These are phyloP conservation scores for Pseudopithomyces maydicus DNA, from an alignment of 2,329 filamentous ascomycete genomes.

Conservation along the genomic window DNA sequence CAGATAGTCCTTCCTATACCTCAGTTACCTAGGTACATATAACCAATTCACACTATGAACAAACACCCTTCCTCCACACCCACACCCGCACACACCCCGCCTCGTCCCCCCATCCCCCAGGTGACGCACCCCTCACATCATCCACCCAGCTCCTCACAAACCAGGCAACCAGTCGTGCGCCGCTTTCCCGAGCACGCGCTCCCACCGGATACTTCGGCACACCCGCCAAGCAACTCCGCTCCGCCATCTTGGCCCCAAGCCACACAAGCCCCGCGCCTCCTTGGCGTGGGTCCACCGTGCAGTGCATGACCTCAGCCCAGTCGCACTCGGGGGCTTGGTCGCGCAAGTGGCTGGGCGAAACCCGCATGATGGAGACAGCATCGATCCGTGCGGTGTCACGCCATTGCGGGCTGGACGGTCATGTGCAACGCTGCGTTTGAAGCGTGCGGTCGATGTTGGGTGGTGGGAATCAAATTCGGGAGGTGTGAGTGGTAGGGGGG, in stretches of 20 bases:
- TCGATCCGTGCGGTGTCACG: too few relatives aligned
- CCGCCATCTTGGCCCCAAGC: constrained; percentile 3
- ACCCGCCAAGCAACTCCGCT: not conserved
- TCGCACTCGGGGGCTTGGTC: not conserved
- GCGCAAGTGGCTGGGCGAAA: not conserved
- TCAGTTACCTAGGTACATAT: not conserved
- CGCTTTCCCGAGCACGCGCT: not conserved
- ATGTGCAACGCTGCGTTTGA: too few relatives aligned
- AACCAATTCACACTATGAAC: too few relatives aligned
- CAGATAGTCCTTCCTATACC: not conserved
- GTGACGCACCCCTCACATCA: too few relatives aligned
- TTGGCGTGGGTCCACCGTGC: not conserved
- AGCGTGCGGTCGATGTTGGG: too few relatives aligned
- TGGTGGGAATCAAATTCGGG: too few relatives aligned
- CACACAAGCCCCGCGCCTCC: not conserved
- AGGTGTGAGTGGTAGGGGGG: too few relatives aligned
- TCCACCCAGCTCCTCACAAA: not conserved
- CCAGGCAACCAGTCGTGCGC: not conserved
- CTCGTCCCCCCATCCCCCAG: too few relatives aligned
- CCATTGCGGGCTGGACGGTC: not conserved
- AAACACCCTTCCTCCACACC: too few relatives aligned
- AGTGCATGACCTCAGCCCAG: not conserved
- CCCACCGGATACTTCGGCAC: constrained; percentile 2
- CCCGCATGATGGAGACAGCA: too few relatives aligned
- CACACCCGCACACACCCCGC: too few relatives aligned